These are phyloP conservation scores for Lasiosphaeris hirsuta DNA, from an alignment of 495 filamentous ascomycete species.

Conservation along the genomic window DNA sequence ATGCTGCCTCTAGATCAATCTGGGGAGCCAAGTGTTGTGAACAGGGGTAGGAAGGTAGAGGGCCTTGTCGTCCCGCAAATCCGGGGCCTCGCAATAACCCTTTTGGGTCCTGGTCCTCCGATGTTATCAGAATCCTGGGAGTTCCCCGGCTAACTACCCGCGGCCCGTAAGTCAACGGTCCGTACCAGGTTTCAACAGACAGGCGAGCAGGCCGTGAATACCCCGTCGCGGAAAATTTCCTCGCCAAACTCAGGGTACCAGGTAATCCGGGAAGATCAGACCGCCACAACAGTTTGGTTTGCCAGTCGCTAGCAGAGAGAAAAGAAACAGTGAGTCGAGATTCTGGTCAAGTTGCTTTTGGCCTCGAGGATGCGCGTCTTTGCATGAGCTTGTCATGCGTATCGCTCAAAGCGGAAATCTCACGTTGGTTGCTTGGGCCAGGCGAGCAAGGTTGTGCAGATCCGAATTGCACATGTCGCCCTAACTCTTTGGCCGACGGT, in stretches of 20 bases:
- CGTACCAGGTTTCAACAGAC: constrained; percentile 20
- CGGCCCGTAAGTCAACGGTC: constrained; percentile 32
- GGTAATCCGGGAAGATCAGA: neutral
- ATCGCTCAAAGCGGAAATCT: neutral
- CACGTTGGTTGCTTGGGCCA: neutral
- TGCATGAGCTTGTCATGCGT: neutral
- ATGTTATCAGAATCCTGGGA: constrained; percentile 24
- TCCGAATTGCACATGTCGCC: neutral
- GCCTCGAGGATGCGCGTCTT: neutral
- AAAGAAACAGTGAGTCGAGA: neutral
- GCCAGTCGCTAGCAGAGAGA: neutral
- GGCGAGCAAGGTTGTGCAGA: neutral
- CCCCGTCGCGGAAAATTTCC: neutral
- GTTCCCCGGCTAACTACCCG: constrained; percentile 25
- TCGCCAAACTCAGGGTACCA: neutral
- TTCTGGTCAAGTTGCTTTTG: neutral
- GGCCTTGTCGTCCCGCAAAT: constrained; percentile 16
- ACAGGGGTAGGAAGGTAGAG: neutral
- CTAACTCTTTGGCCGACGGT: too few species aligned
- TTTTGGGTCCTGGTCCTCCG: constrained; percentile 21
- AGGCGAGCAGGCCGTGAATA: neutral
- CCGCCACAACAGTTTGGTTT: neutral
- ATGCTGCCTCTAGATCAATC: constrained; percentile 3
- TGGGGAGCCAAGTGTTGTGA: constrained; percentile 2
- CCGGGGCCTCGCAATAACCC: constrained; percentile 23